These are phyloP conservation scores for Tricholoma hemisulphureum DNA, from an alignment of 768 basidiomycete species.

Conservation along the genomic window DNA sequence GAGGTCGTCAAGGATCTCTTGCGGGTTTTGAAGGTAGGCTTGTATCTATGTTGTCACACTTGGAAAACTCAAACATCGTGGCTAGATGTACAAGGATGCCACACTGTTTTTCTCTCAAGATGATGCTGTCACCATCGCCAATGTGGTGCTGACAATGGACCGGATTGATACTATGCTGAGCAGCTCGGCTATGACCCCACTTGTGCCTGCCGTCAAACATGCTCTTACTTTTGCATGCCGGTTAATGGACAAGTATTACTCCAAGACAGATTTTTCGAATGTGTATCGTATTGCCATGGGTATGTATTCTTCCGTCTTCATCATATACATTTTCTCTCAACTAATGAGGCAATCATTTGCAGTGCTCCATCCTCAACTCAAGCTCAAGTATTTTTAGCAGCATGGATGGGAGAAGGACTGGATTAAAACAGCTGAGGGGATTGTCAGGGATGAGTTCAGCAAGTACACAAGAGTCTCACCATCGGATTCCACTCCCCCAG, in stretches of 20 bases:
- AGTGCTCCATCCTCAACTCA: constrained; percentile 37
- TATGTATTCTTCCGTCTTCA: constrained; percentile 14
- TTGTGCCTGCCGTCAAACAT: constrained; percentile 14
- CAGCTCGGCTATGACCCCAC: constrained; percentile 12
- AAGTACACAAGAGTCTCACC: background rate
- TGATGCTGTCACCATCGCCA: constrained; percentile 22
- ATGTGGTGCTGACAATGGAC: constrained; percentile 39
- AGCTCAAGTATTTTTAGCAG: constrained; percentile 32
- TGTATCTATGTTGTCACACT: too few species aligned
- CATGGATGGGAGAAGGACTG: constrained; percentile 27
- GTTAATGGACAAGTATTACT: constrained; percentile 29
- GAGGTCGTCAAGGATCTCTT: too few species aligned
- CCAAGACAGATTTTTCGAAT: constrained; percentile 13
- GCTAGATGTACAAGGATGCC: constrained; percentile 31
- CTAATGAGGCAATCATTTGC: background rate
- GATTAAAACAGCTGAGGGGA: constrained; percentile 23
- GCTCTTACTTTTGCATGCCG: constrained; percentile 20
- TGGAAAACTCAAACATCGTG: too few species aligned
- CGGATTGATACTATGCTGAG: constrained; percentile 23
- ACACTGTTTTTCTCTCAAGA: constrained; percentile 28
- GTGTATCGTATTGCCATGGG: constrained; percentile 24
- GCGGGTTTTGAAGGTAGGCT: too few species aligned
- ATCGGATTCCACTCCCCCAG: background rate
- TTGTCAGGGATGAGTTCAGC: constrained; percentile 21
- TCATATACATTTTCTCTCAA: background rate